Base-by-base conservation (phyloP, 768 basidiomycete genomes). In the Collybia nuda region DNA sequence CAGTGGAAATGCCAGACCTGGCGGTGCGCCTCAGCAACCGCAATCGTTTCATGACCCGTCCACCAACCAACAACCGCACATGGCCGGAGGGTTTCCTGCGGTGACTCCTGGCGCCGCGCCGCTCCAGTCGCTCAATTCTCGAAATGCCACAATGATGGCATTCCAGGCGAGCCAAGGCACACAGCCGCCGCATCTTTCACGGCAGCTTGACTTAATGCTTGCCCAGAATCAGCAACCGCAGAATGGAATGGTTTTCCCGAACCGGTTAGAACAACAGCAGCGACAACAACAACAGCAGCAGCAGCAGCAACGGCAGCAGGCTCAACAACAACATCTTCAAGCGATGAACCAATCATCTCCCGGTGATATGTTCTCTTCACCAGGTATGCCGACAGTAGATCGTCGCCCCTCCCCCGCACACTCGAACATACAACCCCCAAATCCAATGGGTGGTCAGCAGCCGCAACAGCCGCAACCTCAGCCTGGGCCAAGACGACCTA, bases 381-480 rank as follows among this genome's bases (percentile, higher is more conserved):
- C 78, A n/a, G 69, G 68, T 21, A 71, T 79, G 65, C 72, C 68
- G 22, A 11, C 32, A 32, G 32, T 11, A 32, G 70, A 82, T 59
- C 75, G 77, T 29, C 79, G 76, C 8, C 70, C 76, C 5, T 79
- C 79, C 23, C 83, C 78, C 15, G 70, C 73, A n/a, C 71, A 75
- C 64, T 57, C 66, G 15, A 63, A 59, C 38, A 59, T 48, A 39
- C 67, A 63, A 52, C 62, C 62, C 2, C 42, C 61, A 0, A 58
- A 50, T n/a, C 36, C 56, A 6, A 51, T 59, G 1, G 52, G 46
- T 36, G 50, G 45, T 17, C 47, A 38, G 17, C 58, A 52, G 23
- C 58, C 49, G 3, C 50, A 51, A 28, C 55, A 52, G 15, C 50
- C 40, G 12, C 55, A 43, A 38, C 51, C 46, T 21, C 51, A 50